Evolutionary conservation across 163 green algal species (phyloP).

Genomic region (Chloromonas sp.): DNA sequence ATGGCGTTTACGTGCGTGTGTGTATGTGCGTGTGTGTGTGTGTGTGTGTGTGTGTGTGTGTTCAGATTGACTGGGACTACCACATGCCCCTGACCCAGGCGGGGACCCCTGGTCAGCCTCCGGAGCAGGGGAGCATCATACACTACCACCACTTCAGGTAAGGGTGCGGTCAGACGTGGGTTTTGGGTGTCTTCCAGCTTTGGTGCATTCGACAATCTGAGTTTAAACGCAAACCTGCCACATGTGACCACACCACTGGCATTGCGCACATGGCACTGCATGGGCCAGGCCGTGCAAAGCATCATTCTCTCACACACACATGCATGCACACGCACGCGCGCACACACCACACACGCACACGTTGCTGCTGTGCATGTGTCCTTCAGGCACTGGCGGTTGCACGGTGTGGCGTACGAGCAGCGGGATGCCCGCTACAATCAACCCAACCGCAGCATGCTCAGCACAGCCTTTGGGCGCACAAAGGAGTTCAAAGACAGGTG

Average conservation of each 20-base stretch:
- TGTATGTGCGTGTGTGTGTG: too few species aligned
- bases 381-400: constrained; percentile 49
- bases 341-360: too few species aligned
- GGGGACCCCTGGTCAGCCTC: constrained; percentile 38
- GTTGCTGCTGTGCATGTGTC: not conserved
- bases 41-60: not conserved
- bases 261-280: not conserved
- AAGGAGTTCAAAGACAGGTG: constrained; percentile 48
- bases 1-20: too few species aligned
- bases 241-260: too few species aligned
- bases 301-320: not conserved
- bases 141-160: constrained; percentile 63
- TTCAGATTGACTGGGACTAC: constrained; percentile 70
- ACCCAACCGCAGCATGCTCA: constrained; percentile 58
- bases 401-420: constrained; percentile 61
- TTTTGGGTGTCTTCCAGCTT: too few species aligned
- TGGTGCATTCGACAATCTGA: too few species aligned
- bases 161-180: too few species aligned
- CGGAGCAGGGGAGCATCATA: constrained; percentile 51
- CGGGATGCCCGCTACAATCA: constrained; percentile 44
- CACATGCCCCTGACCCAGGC: constrained; percentile 54
- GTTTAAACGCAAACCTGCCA: too few species aligned
- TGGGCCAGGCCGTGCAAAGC: not conserved
- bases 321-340: not conserved
- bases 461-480: constrained; percentile 44